A percentile compares a stretch with the other conserved stretches of the same genome.
phyloP scores from a whole-genome alignment of 495 filamentous ascomycete species.

The Staphylotrichum tortipilum region DNA sequence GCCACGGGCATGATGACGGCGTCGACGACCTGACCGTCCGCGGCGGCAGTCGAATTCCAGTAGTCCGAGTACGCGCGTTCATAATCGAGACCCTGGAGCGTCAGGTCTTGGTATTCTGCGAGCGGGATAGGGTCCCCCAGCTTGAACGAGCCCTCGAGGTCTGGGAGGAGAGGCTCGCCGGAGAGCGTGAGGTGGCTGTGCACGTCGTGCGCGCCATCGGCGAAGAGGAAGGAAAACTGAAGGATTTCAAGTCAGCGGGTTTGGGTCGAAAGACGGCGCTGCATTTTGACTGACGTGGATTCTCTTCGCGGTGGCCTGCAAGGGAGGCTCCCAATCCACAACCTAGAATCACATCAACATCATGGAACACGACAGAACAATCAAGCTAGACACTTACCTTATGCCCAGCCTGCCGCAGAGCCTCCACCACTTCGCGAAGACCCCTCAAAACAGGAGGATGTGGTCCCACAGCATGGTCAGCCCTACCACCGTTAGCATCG shows the following conservation, averaged over 20 bases:
- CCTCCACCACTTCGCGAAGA: conserved; percentile 28
- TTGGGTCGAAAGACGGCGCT: too few relatives aligned
- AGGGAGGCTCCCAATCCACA: background rate
- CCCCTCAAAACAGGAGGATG: conserved; percentile 44
- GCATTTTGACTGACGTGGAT: background rate
- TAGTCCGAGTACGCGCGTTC: background rate
- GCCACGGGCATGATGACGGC: conserved; percentile 49
- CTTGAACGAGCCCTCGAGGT: background rate
- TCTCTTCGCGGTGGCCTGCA: background rate
- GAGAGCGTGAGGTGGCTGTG: background rate
- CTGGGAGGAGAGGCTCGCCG: background rate
- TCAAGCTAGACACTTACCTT: conserved; percentile 22
- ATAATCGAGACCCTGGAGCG: background rate
- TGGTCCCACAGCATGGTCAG: conserved; percentile 47
- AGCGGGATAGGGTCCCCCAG: background rate
- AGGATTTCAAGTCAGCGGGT: too few relatives aligned
- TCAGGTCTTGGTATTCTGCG: background rate
- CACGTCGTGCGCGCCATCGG: background rate
- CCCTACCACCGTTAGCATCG: conserved; percentile 31
- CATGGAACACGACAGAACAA: background rate
- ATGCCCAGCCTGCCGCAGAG: conserved; percentile 32
- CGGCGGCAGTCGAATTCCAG: background rate
- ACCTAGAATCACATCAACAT: too few relatives aligned
- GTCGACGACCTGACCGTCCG: conserved; percentile 31
- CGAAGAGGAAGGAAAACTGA: background rate